Base-by-base conservation (phyloP, 306 rosid genomes). In the Neltuma alba region DNA sequence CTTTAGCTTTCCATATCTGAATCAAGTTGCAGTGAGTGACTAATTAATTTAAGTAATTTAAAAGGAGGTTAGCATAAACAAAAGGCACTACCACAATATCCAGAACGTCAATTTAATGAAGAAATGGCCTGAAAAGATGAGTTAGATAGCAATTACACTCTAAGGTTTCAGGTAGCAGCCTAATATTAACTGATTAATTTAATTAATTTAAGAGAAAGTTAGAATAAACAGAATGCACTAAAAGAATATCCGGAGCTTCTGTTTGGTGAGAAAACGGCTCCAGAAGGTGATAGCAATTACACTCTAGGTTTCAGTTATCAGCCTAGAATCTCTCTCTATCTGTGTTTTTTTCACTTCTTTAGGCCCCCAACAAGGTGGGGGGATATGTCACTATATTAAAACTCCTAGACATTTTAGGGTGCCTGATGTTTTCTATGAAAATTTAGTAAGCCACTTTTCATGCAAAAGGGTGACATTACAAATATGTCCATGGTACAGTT, bases 1-100 rank as follows among this genome's bases (percentile, higher is more conserved):
- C 99, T 83, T 83, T 90, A 72, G 99, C 97, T 89, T 93, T 95
- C 99, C 99, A 95, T 75, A 95, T 88, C 99, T 95, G 92, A 33
- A 88, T 81, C 58, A 79, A 80, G 86, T 82, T 80, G 42, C 45
- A 87, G 83, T 25, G 48, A 77, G 58, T 63, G 71, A 76, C 70
- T 75, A 71, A 68, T 81, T 44, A 83, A 75, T 80, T 76, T 68
- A 48, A 48, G 63, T 42, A 75, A 63, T 61, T 42, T 54, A 36
- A 80, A 80, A 69, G 54, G 63, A 72, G 55, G 58, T 77, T 66
- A 81, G 72, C 72, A 81, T 57, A 74, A 68, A 68, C 30, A 34
- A 78, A 45, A 75, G 75, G 45, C 44, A 40, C 70, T 48, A 79
- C 27, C n/a, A 80, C 68, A 77, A 27, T 79, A 64, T 58, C 54